Percentiles rank a stretch among this genome's conserved stretches.
Conservation (phyloP, 2,329 filamentous ascomycete genomes). For the Malbranchea zuffiana region DNA sequence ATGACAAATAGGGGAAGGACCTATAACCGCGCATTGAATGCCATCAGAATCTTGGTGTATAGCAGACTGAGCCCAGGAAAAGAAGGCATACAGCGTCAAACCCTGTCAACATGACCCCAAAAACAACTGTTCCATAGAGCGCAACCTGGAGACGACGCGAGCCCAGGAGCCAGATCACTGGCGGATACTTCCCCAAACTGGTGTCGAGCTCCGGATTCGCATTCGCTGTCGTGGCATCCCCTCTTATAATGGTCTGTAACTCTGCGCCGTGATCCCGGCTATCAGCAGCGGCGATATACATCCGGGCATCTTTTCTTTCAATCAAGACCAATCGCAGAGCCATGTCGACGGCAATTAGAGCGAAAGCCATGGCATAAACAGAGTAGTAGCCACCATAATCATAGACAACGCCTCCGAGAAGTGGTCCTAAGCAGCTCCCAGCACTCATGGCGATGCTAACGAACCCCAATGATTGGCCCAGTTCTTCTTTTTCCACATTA, state of each 20-base stretch:
- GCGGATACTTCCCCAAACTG: no score
- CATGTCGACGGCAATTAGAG: conserved; percentile 47
- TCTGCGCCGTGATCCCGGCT: background rate
- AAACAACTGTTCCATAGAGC: conserved; percentile 37
- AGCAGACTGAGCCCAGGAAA: background rate
- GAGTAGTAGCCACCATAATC: conserved; percentile 22
- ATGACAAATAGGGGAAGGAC: conserved; percentile 48
- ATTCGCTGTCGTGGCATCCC: conserved; percentile 28
- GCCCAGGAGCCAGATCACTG: no score
- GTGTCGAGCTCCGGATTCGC: no score
- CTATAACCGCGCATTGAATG: conserved; percentile 12
- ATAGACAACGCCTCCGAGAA: conserved; percentile 41
- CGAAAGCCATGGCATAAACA: conserved; percentile 30
- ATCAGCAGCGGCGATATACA: background rate
- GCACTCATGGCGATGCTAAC: conserved; percentile 44
- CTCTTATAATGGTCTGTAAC: conserved; percentile 14
- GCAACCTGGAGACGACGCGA: conserved; percentile 36
- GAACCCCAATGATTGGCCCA: conserved; percentile 50
- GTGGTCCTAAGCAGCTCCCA: conserved; percentile 46
- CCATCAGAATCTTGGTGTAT: background rate
- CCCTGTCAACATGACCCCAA: conserved; percentile 43
- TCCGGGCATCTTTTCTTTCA: no score
- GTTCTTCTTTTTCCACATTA: conserved; percentile 45
- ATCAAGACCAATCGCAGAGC: conserved; percentile 49
- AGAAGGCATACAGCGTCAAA: conserved; percentile 37